Base-by-base conservation (phyloP, 139 green algal species). In the Closterium sp. region DNA sequence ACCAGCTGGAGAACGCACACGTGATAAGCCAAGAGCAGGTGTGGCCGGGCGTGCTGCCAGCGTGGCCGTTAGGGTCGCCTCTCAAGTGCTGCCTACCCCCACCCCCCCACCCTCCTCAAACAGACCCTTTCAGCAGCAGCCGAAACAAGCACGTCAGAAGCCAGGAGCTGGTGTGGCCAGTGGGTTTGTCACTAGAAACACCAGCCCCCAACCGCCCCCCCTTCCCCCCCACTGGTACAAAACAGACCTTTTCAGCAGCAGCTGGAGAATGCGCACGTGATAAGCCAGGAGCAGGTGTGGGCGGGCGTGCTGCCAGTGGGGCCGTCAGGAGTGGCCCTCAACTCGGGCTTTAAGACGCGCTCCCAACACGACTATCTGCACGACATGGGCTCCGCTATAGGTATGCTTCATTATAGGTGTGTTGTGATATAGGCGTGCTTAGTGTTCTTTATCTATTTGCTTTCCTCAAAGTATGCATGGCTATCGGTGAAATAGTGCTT, bases 231-330 rank as follows among this genome's bases (percentile, higher is more conserved):
- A n/a, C n/a, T n/a, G n/a, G n/a, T n/a, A n/a, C n/a, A n/a, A n/a
- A n/a, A 38, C 87, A 93, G 91, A 69, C 94, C 95, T 19, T 99
- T 99, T 91, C 95, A 95, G 16, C 91, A 98, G 32, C 88, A 92
- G n/a, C 94, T 99, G 92, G 97, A 99, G 95, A 99, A 99, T 95
- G 96, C 96, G 0, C 98, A 99, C 94, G 96, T 99, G 85, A 97
- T 99, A 33, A 86, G 94, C 33, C 86, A 91, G 10, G 92, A 89
- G 31, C 97, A 99, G 95, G 96, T 99, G 64, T 98, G 96, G 95
- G 95, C 97, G 55, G 97, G 97, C 3, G 96, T 98, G 76, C 90
- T 99, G 86, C 92, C 93, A 0, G 86, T 88, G 32, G 98, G 98
- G 5, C 98, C 98, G 25, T 94, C 91, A 4, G 96, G 96, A 8